Base-by-base conservation (phyloP, 345 rosid species). In the Eucalyptus paniculata region DNA sequence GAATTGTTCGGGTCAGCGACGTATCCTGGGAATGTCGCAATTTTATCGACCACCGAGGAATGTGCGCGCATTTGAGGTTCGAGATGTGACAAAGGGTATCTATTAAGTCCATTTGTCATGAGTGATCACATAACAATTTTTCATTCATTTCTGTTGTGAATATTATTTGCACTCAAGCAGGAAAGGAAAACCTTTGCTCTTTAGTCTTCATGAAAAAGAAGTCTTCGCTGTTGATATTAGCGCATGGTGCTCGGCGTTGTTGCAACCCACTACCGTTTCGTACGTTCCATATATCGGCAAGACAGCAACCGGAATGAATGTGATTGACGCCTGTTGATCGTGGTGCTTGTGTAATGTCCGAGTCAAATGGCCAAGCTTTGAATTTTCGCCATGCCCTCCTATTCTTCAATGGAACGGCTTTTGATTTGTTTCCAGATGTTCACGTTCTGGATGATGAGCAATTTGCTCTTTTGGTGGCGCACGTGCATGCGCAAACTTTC, bases 1-100 rank as follows among this genome's bases (percentile, higher is more conserved):
- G 18, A 50, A 50, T 50, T 2, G 3, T 50, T 50, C 5, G 51
- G 18, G 18, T 15, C 3, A 2, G 53, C 7, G 7, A 15, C 3
- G 3, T 2, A 2, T 50, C 17, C 0, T 50, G 7, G 53, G 53
- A 50, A 50, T 2, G 7, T 50, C 7, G 0, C 53, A 50, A 15
- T 50, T 50, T 50, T 15, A 50, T 50, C 18, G 53, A 50, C 18
- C 0, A 15, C 7, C 18, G 0, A 50, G 18, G 3, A 3, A 50
- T 50, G 0, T 50, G 7, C 7, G 18, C 3, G 3, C 6, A 1
- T 3, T 2, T 3, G 3, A 50, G 18, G 0, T 50, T 50, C 18
- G 7, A 6, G 18, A 0, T 0, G 18, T 50, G 53, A 50, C 53
- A 50, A 50, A 58, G 14, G 65, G 6, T 58, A 28, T 26, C 67